phyloP scores from a whole-genome alignment of 2,329 filamentous ascomycete genomes.

The Escovopsis sp. region DNA sequence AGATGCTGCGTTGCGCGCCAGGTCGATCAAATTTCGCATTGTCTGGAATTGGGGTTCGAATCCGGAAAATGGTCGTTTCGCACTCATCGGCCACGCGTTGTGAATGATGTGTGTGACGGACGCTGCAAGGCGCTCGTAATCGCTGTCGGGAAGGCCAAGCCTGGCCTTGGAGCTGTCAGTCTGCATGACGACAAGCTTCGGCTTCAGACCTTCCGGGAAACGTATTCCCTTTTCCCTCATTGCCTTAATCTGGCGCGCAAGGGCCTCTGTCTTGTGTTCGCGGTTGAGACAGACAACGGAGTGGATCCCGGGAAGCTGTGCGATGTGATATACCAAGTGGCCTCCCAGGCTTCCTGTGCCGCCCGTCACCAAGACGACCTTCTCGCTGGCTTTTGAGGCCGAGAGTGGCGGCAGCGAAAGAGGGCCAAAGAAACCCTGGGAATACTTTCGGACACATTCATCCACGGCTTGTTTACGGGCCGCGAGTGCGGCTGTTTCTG shows the following conservation, averaged over 20 bases:
- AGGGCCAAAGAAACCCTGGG: background rate
- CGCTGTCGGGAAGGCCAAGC: conserved; percentile 24
- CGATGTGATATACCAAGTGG: conserved; percentile 19
- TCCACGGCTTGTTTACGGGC: conserved; percentile 2
- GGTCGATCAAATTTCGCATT: conserved; percentile 31
- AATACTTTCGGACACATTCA: background rate
- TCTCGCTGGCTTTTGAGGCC: background rate
- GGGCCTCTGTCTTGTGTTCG: background rate
- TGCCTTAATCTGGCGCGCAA: conserved; percentile 1
- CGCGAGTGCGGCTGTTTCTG: background rate
- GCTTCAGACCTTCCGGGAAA: background rate
- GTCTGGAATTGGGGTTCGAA: conserved; percentile 29
- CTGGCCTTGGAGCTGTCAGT: conserved; percentile 23
- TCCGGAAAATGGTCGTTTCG: conserved; percentile 15
- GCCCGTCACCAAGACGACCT: conserved; percentile 22
- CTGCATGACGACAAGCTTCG: conserved; percentile 3
- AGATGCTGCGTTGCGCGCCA: conserved; percentile 22
- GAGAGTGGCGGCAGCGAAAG: too few relatives aligned
- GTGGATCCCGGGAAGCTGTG: conserved; percentile 13
- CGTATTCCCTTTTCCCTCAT: conserved; percentile 2
- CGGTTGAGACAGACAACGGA: conserved; percentile 33
- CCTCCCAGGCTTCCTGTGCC: conserved; percentile 24
- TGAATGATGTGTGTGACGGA: conserved; percentile 35
- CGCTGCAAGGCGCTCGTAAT: conserved; percentile 23
- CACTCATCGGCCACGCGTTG: conserved; percentile 36